These are phyloP conservation scores for Plasmodium yoelii DNA, from an alignment of 169 alveolate genomes.

Conservation along the genomic window DNA sequence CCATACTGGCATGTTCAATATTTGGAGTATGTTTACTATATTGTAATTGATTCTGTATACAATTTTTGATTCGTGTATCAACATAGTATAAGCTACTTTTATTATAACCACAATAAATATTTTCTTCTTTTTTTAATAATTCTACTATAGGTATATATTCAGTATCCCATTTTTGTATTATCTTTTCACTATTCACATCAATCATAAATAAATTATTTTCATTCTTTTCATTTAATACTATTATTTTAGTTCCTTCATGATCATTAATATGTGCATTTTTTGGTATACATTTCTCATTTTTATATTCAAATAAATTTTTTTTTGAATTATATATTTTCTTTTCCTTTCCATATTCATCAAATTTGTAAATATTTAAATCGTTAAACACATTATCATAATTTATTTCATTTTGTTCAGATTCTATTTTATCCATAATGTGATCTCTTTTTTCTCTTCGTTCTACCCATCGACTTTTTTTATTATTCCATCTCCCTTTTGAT, in stretches of 20 bases:
- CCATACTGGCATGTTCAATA: slow-evolving; percentile 69
- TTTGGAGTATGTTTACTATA: slow-evolving; percentile 34
- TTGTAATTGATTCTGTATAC: slow-evolving; percentile 42
- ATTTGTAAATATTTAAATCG: slow-evolving; percentile 28
- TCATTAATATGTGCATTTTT: slow-evolving; percentile 34
- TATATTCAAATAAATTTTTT: slow-evolving; percentile 7
- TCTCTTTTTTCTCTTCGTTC: background rate
- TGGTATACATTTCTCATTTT: slow-evolving; percentile 64
- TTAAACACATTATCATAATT: slow-evolving; percentile 30
- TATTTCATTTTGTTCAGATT: background rate
- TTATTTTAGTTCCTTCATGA: slow-evolving; percentile 28
- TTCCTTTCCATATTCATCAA: slow-evolving; percentile 56
- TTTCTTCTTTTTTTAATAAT: slow-evolving; percentile 44
- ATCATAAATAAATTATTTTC: slow-evolving; percentile 58
- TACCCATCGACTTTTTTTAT: too few species aligned
- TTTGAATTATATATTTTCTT: slow-evolving; percentile 19
- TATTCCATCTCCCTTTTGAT: background rate
- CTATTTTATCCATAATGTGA: background rate
- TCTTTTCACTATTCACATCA: slow-evolving; percentile 38
- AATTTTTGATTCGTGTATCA: slow-evolving; percentile 45
- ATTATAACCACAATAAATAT: slow-evolving; percentile 55
- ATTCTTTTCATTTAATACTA: slow-evolving; percentile 34
- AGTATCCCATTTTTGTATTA: slow-evolving; percentile 35
- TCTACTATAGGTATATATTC: slow-evolving; percentile 32
- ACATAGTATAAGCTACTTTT: slow-evolving; percentile 24